These are phyloP conservation scores for Grosmannia clavigera DNA, from an alignment of 2,329 filamentous ascomycete species.

Conservation along the genomic window DNA sequence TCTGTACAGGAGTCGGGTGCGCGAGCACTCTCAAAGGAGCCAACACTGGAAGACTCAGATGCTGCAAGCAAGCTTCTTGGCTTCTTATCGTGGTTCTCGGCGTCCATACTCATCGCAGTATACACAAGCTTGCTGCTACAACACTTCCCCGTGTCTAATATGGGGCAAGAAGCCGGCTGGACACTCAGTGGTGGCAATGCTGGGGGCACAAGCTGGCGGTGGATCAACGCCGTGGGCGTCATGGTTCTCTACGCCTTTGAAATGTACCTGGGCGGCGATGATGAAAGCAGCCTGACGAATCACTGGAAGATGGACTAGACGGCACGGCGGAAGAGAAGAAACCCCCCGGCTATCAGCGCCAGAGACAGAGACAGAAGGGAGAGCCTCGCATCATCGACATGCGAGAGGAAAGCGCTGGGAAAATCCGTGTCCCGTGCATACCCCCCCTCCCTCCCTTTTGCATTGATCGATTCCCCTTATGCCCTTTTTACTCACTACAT, in stretches of 20 bases:
- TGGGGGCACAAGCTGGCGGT: conserved; percentile 80
- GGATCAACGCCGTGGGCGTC: conserved; percentile 82
- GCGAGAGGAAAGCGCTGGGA: background rate
- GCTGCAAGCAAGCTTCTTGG: conserved; percentile 69
- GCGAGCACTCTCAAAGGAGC: conserved; percentile 70
- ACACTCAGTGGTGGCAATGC: conserved; percentile 69
- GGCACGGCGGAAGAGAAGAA: conserved; percentile 20
- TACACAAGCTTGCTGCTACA: conserved; percentile 94
- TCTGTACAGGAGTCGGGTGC: conserved; percentile 81
- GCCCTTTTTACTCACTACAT: background rate
- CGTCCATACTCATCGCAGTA: conserved; percentile 85
- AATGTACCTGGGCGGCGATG: conserved; percentile 72
- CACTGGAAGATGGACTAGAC: conserved; percentile 85
- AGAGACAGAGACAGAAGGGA: background rate
- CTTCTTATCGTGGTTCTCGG: conserved; percentile 85
- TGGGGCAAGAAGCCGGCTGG: conserved; percentile 58
- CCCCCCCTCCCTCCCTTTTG: background rate
- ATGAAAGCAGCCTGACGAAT: conserved; percentile 57
- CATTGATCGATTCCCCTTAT: background rate
- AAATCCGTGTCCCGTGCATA: background rate
- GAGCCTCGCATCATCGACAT: background rate
- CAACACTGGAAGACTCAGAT: conserved; percentile 73
- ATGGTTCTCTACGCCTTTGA: conserved; percentile 87
- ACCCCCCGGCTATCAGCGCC: background rate
- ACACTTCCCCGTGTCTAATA: conserved; percentile 68